A percentile compares a stretch with the other conserved stretches of the same genome.
Conservation (phyloP, 164 flowering plant genomes). For the Echeveria elegans region DNA sequence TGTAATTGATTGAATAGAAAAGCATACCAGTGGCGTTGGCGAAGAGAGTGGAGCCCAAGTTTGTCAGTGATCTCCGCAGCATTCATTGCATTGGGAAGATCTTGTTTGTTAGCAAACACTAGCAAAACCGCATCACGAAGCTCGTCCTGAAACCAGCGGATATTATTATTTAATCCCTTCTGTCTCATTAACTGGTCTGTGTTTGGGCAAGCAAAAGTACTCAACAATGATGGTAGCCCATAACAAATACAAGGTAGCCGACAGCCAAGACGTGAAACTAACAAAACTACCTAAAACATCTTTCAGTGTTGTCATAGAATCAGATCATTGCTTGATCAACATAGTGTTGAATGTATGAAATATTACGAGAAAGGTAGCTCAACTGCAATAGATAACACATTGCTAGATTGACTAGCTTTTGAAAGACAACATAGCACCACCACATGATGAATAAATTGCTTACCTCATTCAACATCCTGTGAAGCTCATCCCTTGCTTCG, state of each 20-base stretch:
- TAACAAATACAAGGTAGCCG: neutral
- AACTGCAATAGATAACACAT: no score
- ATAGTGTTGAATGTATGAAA: no score
- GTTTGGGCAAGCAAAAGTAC: neutral
- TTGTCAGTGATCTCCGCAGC: constrained; percentile 98
- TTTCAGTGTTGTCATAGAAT: neutral
- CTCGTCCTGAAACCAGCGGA: constrained; percentile 41
- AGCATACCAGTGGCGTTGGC: constrained; percentile 85
- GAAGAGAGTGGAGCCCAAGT: constrained; percentile 49
- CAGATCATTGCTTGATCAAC: neutral
- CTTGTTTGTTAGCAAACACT: constrained; percentile 95
- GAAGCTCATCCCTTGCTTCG: constrained; percentile 74
- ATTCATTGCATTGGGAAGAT: constrained; percentile 99
- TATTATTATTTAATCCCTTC: neutral
- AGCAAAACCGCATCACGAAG: constrained; percentile 50
- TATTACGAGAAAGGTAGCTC: no score
- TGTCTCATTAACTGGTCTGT: neutral
- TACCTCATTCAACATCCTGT: constrained; percentile 78
- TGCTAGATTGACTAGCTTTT: neutral
- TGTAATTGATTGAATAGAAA: neutral
- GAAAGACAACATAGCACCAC: neutral
- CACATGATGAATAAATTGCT: neutral
- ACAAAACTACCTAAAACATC: neutral
- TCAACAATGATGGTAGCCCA: neutral
- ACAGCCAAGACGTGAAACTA: neutral